phyloP scores from a whole-genome alignment of 768 basidiomycete species.

The Sarcodon sp. region DNA sequence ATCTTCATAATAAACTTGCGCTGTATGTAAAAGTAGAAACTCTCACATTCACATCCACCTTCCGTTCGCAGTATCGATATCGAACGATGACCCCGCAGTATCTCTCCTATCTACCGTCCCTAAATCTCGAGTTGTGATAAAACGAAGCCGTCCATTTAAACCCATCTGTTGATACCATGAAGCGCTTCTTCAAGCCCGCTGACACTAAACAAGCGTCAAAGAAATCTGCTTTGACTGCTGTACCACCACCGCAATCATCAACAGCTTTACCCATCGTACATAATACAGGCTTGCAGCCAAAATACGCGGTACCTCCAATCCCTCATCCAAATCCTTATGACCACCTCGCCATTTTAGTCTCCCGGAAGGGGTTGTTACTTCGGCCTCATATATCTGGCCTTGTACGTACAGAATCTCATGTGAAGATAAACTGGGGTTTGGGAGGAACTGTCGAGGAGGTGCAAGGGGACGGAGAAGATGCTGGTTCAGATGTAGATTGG shows the following conservation, averaged over 20 bases:
- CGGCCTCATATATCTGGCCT: slow-evolving; percentile 34
- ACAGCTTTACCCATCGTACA: slow-evolving; percentile 7
- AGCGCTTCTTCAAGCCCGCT: slow-evolving; percentile 5
- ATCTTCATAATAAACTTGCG: background rate
- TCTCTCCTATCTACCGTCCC: too few relatives aligned
- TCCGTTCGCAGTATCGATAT: background rate
- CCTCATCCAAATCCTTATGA: slow-evolving; percentile 70
- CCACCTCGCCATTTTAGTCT: slow-evolving; percentile 47
- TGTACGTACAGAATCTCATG: slow-evolving; percentile 22
- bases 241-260: slow-evolving; percentile 1
- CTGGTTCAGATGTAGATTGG: slow-evolving; percentile 32
- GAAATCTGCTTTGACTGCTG: background rate
- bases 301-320: slow-evolving; percentile 48
- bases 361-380: slow-evolving; percentile 53
- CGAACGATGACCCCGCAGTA: background rate
- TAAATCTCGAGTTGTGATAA: background rate
- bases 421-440: slow-evolving; percentile 54
- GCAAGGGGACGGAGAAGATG: slow-evolving; percentile 17
- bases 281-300: slow-evolving; percentile 37
- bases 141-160: background rate
- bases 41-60: background rate
- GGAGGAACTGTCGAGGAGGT: slow-evolving; percentile 38
- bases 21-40: background rate
- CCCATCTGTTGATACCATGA: slow-evolving; percentile 4
- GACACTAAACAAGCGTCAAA: slow-evolving; percentile 2